Conservation (phyloP, 106 monocot genomes). For the Narthecium ossifragum region DNA sequence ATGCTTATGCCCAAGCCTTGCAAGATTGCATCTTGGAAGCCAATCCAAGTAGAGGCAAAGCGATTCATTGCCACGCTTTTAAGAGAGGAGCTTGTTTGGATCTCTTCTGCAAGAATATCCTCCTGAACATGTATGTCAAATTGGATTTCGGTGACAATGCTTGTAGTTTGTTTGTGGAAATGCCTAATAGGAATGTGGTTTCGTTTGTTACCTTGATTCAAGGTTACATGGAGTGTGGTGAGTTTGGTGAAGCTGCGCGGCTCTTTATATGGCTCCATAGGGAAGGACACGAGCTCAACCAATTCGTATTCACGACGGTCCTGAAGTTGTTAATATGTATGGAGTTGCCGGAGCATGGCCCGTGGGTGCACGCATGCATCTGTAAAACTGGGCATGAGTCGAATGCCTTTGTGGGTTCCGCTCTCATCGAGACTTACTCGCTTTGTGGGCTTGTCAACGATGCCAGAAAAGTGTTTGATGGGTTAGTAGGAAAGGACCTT, state of each 20-base stretch:
- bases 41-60: conserved; percentile 21
- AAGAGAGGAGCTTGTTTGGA: conserved; percentile 53
- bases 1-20: conserved; percentile 31
- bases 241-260: conserved; percentile 18
- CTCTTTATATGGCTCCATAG: conserved; percentile 46
- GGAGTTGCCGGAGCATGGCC: conserved; percentile 37
- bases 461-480: conserved; percentile 59
- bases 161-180: conserved; percentile 56
- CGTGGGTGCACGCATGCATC: conserved; percentile 39
- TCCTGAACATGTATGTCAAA: conserved; percentile 60
- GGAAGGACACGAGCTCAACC: conserved; percentile 66
- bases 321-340: conserved; percentile 46
- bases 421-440: conserved; percentile 64
- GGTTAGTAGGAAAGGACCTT: conserved; percentile 41
- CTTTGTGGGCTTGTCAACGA: conserved; percentile 36
- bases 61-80: conserved; percentile 54
- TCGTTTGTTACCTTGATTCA: conserved; percentile 78
- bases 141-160: conserved; percentile 22
- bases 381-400: conserved; percentile 52
- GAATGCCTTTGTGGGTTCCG: conserved; percentile 53
- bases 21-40: conserved; percentile 28
- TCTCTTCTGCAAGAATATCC: conserved; percentile 62
- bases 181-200: conserved; percentile 55
- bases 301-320: conserved; percentile 67
- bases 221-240: conserved; percentile 21